Percentiles rank a stretch among this genome's conserved stretches.
phyloP scores from a whole-genome alignment of 371 early-diverging fungal genomes.

The Mucor saturninus region DNA sequence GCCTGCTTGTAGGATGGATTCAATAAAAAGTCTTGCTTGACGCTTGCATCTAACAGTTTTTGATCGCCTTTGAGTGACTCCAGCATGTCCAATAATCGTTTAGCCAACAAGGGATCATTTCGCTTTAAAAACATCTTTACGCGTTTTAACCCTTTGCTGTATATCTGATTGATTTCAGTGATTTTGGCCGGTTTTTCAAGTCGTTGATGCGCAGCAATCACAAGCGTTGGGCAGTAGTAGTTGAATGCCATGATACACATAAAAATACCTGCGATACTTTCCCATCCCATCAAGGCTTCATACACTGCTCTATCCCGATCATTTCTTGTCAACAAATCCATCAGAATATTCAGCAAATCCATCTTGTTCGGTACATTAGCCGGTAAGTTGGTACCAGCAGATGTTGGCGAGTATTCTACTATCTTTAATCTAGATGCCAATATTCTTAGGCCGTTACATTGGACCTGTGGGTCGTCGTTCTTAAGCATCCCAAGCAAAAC shows the following conservation, averaged over 20 bases:
- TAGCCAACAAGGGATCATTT: constrained; percentile 30
- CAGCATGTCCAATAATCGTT: constrained; percentile 20
- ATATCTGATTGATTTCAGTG: background rate
- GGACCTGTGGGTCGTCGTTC: constrained; percentile 16
- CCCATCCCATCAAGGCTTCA: constrained; percentile 41
- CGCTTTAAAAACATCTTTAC: constrained; percentile 32
- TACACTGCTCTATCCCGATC: constrained; percentile 15
- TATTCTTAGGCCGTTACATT: constrained; percentile 22
- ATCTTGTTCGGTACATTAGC: constrained; percentile 28
- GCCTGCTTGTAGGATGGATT: constrained; percentile 5
- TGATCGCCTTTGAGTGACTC: background rate
- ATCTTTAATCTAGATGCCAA: constrained; percentile 22
- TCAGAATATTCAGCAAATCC: constrained; percentile 27
- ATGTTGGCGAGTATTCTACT: background rate
- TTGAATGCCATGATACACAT: constrained; percentile 26
- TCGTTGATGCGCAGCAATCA: constrained; percentile 18
- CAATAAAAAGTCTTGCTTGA: constrained; percentile 10
- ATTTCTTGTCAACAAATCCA: constrained; percentile 16
- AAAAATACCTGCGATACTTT: constrained; percentile 36
- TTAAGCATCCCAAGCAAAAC: constrained; percentile 22
- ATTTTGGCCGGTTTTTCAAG: background rate
- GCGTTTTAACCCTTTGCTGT: constrained; percentile 26
- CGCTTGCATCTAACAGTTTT: constrained; percentile 8
- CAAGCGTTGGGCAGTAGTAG: constrained; percentile 30
- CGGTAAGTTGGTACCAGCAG: constrained; percentile 12